phyloP scores from a whole-genome alignment of 768 basidiomycete species.

The Dioszegia aurantiaca region DNA sequence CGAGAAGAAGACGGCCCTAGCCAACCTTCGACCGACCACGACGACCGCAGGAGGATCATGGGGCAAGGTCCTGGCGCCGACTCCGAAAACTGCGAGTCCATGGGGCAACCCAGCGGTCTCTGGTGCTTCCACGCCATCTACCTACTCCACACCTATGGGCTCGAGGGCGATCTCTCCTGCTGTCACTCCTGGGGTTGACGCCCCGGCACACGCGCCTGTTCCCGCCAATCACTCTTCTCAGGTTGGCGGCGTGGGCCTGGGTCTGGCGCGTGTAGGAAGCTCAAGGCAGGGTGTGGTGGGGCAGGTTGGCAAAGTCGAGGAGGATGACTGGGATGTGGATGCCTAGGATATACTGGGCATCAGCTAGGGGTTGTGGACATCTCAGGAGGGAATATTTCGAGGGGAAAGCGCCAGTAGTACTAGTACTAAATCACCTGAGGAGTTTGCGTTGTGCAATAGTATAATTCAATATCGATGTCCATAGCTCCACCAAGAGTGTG shows the following conservation, averaged over 20 bases:
- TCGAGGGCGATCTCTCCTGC: constrained; percentile 1
- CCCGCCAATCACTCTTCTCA: not conserved
- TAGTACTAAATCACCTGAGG: too few relatives aligned
- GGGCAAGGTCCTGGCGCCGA: not conserved
- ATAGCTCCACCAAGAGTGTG: too few relatives aligned
- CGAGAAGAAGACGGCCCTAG: constrained; percentile 15
- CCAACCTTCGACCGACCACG: constrained; percentile 13
- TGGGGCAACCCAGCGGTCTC: constrained; percentile 2
- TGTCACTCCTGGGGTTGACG: constrained; percentile 6
- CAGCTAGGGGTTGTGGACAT: too few relatives aligned
- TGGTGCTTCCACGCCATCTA: not conserved
- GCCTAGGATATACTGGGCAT: too few relatives aligned
- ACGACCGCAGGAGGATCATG: not conserved
- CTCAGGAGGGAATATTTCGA: too few relatives aligned
- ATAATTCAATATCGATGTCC: too few relatives aligned
- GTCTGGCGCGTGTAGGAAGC: not conserved
- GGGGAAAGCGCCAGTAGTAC: too few relatives aligned
- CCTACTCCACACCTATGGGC: not conserved
- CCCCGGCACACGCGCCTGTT: constrained; percentile 1
- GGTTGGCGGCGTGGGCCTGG: not conserved
- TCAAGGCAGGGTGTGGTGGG: constrained; percentile 7
- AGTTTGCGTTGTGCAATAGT: too few relatives aligned
- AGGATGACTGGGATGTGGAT: constrained; percentile 25
- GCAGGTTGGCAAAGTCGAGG: constrained; percentile 20
- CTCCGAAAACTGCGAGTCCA: not conserved